Base-by-base conservation (phyloP, 257 asterid species). In the Thymus mandschuricus region DNA sequence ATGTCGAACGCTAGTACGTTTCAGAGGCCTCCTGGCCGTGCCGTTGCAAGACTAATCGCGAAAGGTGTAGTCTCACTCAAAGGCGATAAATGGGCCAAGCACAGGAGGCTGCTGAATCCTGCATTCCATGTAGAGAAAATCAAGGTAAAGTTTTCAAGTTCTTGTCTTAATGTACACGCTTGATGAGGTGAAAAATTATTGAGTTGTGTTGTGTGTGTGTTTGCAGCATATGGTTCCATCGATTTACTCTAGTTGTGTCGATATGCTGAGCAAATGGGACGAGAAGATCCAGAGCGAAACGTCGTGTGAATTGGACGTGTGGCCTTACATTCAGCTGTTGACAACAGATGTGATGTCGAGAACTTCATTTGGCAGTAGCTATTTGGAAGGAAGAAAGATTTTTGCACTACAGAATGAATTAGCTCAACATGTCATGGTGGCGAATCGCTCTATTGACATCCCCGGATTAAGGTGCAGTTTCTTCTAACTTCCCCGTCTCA, bases 61-160 rank as follows among this genome's bases (percentile, higher is more conserved):
- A 28, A 34, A 45, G 69, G 69, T 0, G 1, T 64, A 6, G 1
- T 48, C 2, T 9, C 52, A 11, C 52, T 48, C 7, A 29, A 50
- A n/a, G 5, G 29, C 0, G 88, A 89, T 33, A 76, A 74, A 78
- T 87, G 91, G 90, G 81, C 81, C 8, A 89, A 85, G 55, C 90
- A 87, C 58, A 70, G 96, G 48, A 87, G 72, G 55, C 27, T 87
- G 15, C 66, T 87, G 61, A 84, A 75, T 73, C 88, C 94, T 13
- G 88, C 92, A 31, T 89, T 89, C 73, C 89, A 86, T 45, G 11
- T 71, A 0, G 84, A 88, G 54, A 85, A 84, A 31, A 21, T 86
- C 12, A 82, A 84, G 89, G 89, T 86, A 59, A 50, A 3, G 13
- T 50, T n/a, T 34, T 34, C 21, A 21, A 21, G 21, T 21, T 21